Conservation (phyloP, 2,329 filamentous ascomycete species). For the Colletotrichum limetticola region DNA sequence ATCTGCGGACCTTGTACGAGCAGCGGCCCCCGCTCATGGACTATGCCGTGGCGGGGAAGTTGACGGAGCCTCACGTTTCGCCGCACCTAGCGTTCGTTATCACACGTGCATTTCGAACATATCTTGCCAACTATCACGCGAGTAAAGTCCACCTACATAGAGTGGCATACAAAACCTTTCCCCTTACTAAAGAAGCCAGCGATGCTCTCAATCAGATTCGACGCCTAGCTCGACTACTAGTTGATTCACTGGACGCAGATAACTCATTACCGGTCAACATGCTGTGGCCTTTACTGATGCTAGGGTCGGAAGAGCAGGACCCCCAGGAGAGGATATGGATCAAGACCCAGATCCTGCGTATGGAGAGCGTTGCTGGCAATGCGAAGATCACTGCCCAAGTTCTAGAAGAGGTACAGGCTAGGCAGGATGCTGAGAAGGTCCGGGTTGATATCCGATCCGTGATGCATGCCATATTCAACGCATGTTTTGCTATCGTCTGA, state of each 20-base stretch:
- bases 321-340: conserved; percentile 61
- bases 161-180: conserved; percentile 65
- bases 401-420: conserved; percentile 55
- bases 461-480: conserved; percentile 61
- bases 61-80: conserved; percentile 59
- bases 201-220: conserved; percentile 62
- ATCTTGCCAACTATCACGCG: conserved; percentile 66
- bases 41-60: conserved; percentile 62
- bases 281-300: conserved; percentile 67
- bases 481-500: conserved; percentile 62
- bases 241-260: conserved; percentile 50
- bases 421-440: conserved; percentile 52
- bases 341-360: conserved; percentile 56
- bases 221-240: conserved; percentile 56
- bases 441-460: conserved; percentile 57
- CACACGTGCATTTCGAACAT: conserved; percentile 64
- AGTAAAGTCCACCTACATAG: conserved; percentile 66
- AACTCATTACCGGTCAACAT: conserved; percentile 64
- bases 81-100: conserved; percentile 60
- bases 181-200: conserved; percentile 59
- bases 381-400: conserved; percentile 57
- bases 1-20: conserved; percentile 61
- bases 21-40: conserved; percentile 65
- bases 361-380: conserved; percentile 57
- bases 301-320: conserved; percentile 65